A percentile compares a stretch with the other conserved stretches of the same genome.
phyloP scores from a whole-genome alignment of 495 filamentous ascomycete genomes.

The Penicillium roqueforti region DNA sequence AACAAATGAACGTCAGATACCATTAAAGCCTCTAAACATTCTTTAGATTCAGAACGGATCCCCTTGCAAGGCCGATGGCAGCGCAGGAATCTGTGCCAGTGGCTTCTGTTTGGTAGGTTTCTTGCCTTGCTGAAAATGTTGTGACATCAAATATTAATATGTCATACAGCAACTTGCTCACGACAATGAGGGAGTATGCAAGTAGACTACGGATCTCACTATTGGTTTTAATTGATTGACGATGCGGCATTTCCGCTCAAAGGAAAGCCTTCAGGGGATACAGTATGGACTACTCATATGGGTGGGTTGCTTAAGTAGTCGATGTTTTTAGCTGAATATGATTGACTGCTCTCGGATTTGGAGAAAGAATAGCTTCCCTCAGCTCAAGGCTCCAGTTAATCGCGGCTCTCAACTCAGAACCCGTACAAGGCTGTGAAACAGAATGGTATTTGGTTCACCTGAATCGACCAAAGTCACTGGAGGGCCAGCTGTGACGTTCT shows the following conservation, averaged over 20 bases:
- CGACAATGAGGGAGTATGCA: not conserved
- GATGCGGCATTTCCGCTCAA: not conserved
- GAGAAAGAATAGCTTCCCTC: no score
- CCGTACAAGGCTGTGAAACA: not conserved
- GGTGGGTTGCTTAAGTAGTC: no score
- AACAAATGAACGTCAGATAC: not conserved
- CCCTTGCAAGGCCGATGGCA: not conserved
- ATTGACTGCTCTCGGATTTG: not conserved
- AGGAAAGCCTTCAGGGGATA: not conserved
- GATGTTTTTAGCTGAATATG: not conserved
- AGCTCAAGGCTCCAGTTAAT: no score
- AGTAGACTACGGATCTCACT: not conserved
- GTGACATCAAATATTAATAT: not conserved
- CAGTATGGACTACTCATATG: not conserved
- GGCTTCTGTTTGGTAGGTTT: not conserved
- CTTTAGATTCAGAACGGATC: not conserved
- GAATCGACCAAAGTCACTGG: not conserved
- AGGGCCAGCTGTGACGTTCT: not conserved
- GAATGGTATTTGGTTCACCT: not conserved
- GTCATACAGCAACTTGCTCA: not conserved
- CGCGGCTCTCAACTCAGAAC: not conserved
- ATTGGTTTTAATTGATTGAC: not conserved
- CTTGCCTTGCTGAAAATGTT: no score
- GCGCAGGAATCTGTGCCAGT: slow-evolving; percentile 1
- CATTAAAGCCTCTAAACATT: not conserved